Base-by-base conservation (phyloP, 2,329 filamentous ascomycete species). In the Alternaria alternata region DNA sequence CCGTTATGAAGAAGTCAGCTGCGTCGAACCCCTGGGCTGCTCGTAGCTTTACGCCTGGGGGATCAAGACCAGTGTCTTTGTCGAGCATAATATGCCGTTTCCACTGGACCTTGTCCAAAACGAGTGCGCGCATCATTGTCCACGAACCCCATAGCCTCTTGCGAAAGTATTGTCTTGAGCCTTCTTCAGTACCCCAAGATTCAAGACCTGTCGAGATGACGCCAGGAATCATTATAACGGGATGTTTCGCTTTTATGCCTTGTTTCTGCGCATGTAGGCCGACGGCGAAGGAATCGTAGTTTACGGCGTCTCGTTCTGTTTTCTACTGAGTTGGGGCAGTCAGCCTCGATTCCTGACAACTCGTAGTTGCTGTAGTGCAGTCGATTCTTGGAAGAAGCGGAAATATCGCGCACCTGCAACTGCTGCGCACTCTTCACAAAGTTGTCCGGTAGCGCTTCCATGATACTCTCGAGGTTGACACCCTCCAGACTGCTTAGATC, bases 31-130 rank as follows among this genome's bases (percentile, higher is more conserved):
- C 95, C 77, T 98, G 95, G 0, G 95, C 94, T 8, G 95, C 93
- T 38, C 95, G 88, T 20, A 99, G 81, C 81, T 98, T 98, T 71
- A 98, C 88, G 12, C 89, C 89, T 0, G 93, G 92, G 1, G 95
- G 95, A 76, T 99, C 95, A 22, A 99, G 83, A 0, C 95, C 95
- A 0, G 94, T 97, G 38, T 88, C 80, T 77, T 94, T 94, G 79
- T 99, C 95, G 11, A 99, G 85, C 94, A 98, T 98, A 68, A 99
- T 92, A 77, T 99, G 95, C 71, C 84, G 89, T 83, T 97, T 99
- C 95, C 95, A 99, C 34, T 87, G 85, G 28, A 96, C 89, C 79
- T 98, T 97, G 78, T 98, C 95, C 72, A 96, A 81, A 2, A 99
- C 92, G 66, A 99, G 81, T 0, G 95, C 94, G 51, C 91, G 87